Base-by-base conservation (phyloP, 805 yeast genomes). In the Wickerhamiella spandovensis region DNA sequence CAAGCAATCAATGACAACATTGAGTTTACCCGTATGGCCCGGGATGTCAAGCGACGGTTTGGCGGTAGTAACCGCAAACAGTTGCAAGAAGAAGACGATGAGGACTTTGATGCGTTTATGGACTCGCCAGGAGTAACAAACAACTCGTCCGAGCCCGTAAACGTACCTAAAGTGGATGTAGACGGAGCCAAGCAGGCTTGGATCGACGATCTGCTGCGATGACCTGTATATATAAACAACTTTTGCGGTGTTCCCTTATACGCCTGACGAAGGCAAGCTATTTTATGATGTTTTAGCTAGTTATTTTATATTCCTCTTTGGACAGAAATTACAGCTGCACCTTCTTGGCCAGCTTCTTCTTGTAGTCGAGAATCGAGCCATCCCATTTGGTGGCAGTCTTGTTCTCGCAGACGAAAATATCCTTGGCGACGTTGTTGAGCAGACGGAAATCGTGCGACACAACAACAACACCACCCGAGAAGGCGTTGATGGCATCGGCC, bases 381-480 rank as follows among this genome's bases (percentile, higher is more conserved):
- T 92, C 85, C 98, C 98, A 92, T 77, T 87, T 79, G 52, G 96
- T 88, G 54, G 96, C 95, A 41, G 92, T 85, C 74, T 83, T 84
- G 76, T 92, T 71, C 75, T 92, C 97, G 66, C 94, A 95, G 56
- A 92, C 98, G 64, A 75, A 90, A 67, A 92, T 92, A 65, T 92
- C 97, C 74, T 90, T 85, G 50, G 98, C 98, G 66, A 92, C 86
- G 74, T 87, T 89, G 70, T 90, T 96, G 69, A 92, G 77, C 64
- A 92, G 78, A 73, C 97, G 83, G 90, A 92, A 92, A 74, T 92
- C 98, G 78, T 92, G 98, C 55, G 97, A 88, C 58, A 92, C 98
- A 53, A 92, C 95, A 58, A 88, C 95, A 49, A 90, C 96, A 77
- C 98, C 98, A 72, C 98, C 98, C 66, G 82, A 84, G 77, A 85